Conservation (phyloP, 2,329 filamentous ascomycete genomes). For the Aspergillus jensenii region DNA sequence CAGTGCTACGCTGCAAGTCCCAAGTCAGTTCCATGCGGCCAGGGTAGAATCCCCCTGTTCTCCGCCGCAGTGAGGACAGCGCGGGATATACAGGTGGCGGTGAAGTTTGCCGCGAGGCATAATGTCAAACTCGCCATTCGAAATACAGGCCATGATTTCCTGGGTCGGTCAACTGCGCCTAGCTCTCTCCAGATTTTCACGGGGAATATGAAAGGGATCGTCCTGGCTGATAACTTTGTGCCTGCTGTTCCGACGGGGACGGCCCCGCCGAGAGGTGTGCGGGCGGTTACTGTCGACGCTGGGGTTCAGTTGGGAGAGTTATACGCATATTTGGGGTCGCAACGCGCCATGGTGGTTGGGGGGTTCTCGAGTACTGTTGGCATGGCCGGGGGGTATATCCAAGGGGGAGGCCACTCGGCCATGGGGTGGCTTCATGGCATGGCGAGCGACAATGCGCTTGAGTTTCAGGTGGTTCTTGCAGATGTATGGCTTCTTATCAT, state of each 20-base stretch:
- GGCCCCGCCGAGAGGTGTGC: not conserved
- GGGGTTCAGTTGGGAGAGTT: constrained; percentile 30
- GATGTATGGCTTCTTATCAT: not conserved
- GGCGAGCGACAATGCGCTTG: not conserved
- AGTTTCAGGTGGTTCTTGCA: not conserved
- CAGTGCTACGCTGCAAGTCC: no score
- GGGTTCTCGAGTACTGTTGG: constrained; percentile 19
- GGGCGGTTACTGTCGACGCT: constrained; percentile 26
- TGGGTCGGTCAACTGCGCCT: constrained; percentile 31
- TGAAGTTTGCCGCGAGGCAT: constrained; percentile 10
- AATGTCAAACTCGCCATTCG: constrained; percentile 24
- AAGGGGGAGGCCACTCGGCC: constrained; percentile 29
- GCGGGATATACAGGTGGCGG: constrained; percentile 9
- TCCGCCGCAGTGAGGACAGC: constrained; percentile 14
- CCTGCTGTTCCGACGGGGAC: constrained; percentile 9
- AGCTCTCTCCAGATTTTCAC: constrained; percentile 31
- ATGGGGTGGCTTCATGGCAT: constrained; percentile 30
- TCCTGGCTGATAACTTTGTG: constrained; percentile 12
- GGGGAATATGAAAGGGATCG: constrained; percentile 25
- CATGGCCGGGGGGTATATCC: constrained; percentile 28
- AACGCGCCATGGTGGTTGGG: constrained; percentile 26
- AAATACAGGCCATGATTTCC: constrained; percentile 38
- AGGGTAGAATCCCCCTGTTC: constrained; percentile 16
- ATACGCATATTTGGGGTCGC: no score
- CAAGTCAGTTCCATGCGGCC: not conserved